Percentiles rank a stretch among this genome's conserved stretches.
Evolutionary conservation across 345 rosid species (phyloP).

Genomic region (Laguncularia racemosa): DNA sequence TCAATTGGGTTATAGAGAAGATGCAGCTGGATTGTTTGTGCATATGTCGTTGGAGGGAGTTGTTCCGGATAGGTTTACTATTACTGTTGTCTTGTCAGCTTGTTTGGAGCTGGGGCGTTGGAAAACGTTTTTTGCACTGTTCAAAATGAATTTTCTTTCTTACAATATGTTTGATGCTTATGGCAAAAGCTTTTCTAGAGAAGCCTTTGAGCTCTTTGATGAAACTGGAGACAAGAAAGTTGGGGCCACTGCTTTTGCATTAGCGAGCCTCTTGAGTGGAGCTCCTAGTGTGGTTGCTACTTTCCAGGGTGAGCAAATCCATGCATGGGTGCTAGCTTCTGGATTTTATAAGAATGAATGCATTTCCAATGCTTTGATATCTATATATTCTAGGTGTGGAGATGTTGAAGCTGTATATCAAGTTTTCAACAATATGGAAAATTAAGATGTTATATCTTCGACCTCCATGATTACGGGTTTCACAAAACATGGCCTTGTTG

Average conservation of each 20-base stretch:
- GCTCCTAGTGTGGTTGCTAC: slow-evolving; percentile 55
- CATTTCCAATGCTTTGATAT: slow-evolving; percentile 51
- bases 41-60: slow-evolving; percentile 45
- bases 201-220: slow-evolving; percentile 35
- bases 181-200: slow-evolving; percentile 33
- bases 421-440: slow-evolving; percentile 24
- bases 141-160: slow-evolving; percentile 48
- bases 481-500: slow-evolving; percentile 62
- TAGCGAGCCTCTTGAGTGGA: slow-evolving; percentile 61
- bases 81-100: slow-evolving; percentile 52
- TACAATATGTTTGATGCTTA: slow-evolving; percentile 50
- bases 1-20: slow-evolving; percentile 14
- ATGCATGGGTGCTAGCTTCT: slow-evolving; percentile 44
- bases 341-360: slow-evolving; percentile 33
- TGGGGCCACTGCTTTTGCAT: slow-evolving; percentile 46
- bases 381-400: slow-evolving; percentile 66
- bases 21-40: slow-evolving; percentile 34
- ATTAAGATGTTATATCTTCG: no score
- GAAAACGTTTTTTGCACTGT: slow-evolving; percentile 50
- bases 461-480: slow-evolving; percentile 63
- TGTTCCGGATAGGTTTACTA: slow-evolving; percentile 47
- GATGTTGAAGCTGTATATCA: slow-evolving; percentile 42
- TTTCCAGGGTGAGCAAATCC: slow-evolving; percentile 67
- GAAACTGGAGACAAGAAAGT: slow-evolving; percentile 33
- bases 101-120: slow-evolving; percentile 41